Evolutionary conservation across 257 asterid genomes (phyloP).

Genomic region (Nicotiana tomentosiformis): DNA sequence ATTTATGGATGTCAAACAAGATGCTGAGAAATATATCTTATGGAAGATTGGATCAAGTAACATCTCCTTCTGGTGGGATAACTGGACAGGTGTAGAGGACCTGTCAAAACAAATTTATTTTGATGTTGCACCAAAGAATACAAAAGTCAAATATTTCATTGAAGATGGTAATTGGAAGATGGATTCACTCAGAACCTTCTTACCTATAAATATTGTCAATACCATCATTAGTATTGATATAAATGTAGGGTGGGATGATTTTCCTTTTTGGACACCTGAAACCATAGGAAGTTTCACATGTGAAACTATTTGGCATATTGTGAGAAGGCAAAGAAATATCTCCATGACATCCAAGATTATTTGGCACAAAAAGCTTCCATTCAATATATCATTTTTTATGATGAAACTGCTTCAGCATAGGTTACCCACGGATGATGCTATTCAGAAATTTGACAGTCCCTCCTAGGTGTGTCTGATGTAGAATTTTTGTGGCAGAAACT

Average conservation of each 20-base stretch:
- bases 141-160: no score
- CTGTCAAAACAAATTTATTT: no score
- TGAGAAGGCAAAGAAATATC: no score
- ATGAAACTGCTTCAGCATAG: not conserved
- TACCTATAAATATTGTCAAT: no score
- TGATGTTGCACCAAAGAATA: no score
- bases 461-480: not conserved
- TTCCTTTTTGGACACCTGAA: not conserved
- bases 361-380: not conserved
- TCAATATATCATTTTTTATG: no score
- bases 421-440: not conserved
- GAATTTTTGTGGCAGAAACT: no score
- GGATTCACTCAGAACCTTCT: not conserved
- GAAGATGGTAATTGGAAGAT: not conserved
- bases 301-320: not conserved
- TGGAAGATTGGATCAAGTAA: not conserved
- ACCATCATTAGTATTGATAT: not conserved
- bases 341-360: no score
- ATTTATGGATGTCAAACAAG: not conserved
- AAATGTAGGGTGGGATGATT: not conserved
- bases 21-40: not conserved
- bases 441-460: not conserved
- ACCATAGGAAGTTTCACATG: not conserved
- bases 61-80: not conserved
- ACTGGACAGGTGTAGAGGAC: not conserved